phyloP scores from a whole-genome alignment of 2,329 filamentous ascomycete species.

The Penicillium sp. region DNA sequence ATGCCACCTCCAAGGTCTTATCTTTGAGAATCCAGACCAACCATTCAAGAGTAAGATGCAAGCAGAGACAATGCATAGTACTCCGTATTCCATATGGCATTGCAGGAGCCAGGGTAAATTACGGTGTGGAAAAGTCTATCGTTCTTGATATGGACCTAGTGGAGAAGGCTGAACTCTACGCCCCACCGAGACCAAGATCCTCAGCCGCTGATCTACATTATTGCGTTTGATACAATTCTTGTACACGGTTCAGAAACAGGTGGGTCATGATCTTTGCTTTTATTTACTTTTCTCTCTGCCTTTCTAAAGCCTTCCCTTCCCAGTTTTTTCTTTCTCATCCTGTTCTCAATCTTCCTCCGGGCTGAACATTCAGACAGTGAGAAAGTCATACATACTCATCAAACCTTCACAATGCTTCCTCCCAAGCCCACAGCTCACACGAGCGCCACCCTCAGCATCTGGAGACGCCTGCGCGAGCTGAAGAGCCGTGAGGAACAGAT shows the following conservation, averaged over 20 bases:
- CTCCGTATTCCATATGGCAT: neutral
- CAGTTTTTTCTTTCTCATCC: neutral
- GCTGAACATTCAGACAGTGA: neutral
- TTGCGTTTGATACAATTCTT: neutral
- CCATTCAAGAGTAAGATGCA: neutral
- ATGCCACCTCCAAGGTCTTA: neutral
- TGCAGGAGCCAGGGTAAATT: neutral
- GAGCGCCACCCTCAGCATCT: slow-evolving; percentile 9
- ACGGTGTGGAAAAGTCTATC: neutral
- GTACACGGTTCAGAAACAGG: neutral
- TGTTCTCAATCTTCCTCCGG: neutral
- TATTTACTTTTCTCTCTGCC: neutral
- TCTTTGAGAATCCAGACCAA: neutral
- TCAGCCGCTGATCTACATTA: neutral
- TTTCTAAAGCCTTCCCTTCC: neutral
- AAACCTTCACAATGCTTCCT: neutral
- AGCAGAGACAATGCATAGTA: neutral
- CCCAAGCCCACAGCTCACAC: slow-evolving; percentile 3
- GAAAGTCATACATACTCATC: neutral
- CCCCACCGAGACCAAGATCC: neutral
- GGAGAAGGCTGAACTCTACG: neutral
- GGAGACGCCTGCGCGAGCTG: slow-evolving; percentile 6
- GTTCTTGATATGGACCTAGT: neutral
- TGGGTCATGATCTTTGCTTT: neutral
- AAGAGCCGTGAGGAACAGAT: slow-evolving; percentile 3